A percentile compares a stretch with the other conserved stretches of the same genome.
Evolutionary conservation across 495 filamentous ascomycete genomes (phyloP).

Genomic region (Penicillium samsonianum): DNA sequence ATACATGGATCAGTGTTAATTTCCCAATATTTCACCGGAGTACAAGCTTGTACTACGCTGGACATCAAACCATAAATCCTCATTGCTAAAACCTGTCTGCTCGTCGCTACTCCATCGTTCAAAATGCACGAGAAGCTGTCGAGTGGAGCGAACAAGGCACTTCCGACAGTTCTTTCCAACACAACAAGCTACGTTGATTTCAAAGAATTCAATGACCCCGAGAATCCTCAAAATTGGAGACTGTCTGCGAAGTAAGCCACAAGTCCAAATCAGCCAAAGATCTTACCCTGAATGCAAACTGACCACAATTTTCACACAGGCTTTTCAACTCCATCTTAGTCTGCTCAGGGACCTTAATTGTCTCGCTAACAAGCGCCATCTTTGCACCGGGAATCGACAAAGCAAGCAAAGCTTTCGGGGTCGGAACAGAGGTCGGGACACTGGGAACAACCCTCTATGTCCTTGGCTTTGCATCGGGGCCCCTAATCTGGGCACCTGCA

Average conservation of each 20-base stretch:
- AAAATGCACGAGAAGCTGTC: slow-evolving; percentile 20
- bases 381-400: slow-evolving; percentile 52
- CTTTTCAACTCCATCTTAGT: slow-evolving; percentile 38
- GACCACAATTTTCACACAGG: slow-evolving; percentile 17
- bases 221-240: slow-evolving; percentile 57
- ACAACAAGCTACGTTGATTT: slow-evolving; percentile 52
- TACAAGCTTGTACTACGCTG: background rate
- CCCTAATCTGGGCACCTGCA: slow-evolving; percentile 63
- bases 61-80: background rate
- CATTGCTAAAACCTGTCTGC: background rate
- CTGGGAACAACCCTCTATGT: slow-evolving; percentile 58
- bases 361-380: slow-evolving; percentile 54
- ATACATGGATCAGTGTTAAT: too few relatives aligned
- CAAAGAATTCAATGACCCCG: slow-evolving; percentile 49
- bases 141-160: slow-evolving; percentile 38
- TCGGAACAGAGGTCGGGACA: slow-evolving; percentile 50
- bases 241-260: slow-evolving; percentile 32
- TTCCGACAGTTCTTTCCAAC: slow-evolving; percentile 44
- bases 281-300: background rate
- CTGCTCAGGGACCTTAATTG: slow-evolving; percentile 51
- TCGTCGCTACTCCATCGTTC: background rate
- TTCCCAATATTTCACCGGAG: too few relatives aligned
- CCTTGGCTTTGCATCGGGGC: slow-evolving; percentile 54
- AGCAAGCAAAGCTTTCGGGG: slow-evolving; percentile 47
- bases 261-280: slow-evolving; percentile 5